These are phyloP conservation scores for Halenospora varia DNA, from an alignment of 495 filamentous ascomycete species.

Conservation along the genomic window DNA sequence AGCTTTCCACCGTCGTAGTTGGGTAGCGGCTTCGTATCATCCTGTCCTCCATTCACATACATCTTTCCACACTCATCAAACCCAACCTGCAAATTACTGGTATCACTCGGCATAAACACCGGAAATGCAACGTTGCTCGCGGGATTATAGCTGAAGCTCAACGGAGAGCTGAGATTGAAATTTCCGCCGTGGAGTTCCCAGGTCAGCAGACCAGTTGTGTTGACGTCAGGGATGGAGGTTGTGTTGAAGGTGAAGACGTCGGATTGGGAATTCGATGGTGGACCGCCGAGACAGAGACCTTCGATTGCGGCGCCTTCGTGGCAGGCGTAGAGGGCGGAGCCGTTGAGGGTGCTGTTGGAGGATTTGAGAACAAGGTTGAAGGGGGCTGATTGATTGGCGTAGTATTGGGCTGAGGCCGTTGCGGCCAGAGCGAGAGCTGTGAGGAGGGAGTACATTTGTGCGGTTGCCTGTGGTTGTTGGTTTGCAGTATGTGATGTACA, in stretches of 20 bases:
- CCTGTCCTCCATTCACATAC: constrained; percentile 35
- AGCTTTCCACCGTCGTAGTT: constrained; percentile 17
- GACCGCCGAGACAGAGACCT: constrained; percentile 40
- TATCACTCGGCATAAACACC: constrained; percentile 35
- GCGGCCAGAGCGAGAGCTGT: constrained; percentile 25
- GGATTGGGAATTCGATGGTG: constrained; percentile 8
- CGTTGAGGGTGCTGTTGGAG: constrained; percentile 26
- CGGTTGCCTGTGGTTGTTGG: background rate
- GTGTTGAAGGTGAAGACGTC: constrained; percentile 15
- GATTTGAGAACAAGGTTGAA: constrained; percentile 36
- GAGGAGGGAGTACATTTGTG: constrained; percentile 31
- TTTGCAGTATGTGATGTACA: background rate
- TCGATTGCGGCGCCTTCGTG: constrained; percentile 53
- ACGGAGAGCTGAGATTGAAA: constrained; percentile 30
- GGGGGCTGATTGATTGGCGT: constrained; percentile 33
- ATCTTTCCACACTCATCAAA: constrained; percentile 41
- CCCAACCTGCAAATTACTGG: constrained; percentile 25
- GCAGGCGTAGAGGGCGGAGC: constrained; percentile 41
- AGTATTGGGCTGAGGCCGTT: constrained; percentile 30
- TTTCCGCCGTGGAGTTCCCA: constrained; percentile 37
- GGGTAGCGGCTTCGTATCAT: constrained; percentile 34
- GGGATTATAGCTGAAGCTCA: constrained; percentile 36
- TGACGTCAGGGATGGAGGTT: constrained; percentile 4
- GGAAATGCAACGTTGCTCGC: constrained; percentile 50
- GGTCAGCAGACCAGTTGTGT: constrained; percentile 32